Evolutionary conservation across 2,329 filamentous ascomycete species (phyloP).

Genomic region (Calonectria leucothoes): DNA sequence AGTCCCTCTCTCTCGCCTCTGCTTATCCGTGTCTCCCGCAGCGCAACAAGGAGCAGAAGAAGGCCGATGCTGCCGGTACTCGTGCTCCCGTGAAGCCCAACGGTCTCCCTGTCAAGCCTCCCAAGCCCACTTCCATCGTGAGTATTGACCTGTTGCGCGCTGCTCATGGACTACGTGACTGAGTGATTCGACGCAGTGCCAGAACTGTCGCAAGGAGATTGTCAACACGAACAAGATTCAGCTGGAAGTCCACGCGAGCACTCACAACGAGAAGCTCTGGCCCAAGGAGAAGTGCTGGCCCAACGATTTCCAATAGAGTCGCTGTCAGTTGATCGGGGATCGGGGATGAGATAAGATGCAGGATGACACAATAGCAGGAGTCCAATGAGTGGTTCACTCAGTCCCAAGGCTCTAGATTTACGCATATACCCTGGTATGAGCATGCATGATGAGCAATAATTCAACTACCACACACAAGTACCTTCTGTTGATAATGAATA

Average conservation of each 20-base stretch:
- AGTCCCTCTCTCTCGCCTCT: neutral
- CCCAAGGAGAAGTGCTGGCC: constrained; percentile 71
- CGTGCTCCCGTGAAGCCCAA: constrained; percentile 65
- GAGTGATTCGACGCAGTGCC: constrained; percentile 51
- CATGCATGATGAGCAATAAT: neutral
- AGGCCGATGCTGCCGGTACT: constrained; percentile 65
- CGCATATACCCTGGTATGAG: neutral
- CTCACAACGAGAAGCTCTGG: constrained; percentile 62
- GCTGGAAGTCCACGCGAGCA: constrained; percentile 63
- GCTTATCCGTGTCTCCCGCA: constrained; percentile 34
- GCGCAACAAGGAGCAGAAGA: constrained; percentile 66
- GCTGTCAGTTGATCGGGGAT: neutral
- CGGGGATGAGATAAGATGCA: neutral
- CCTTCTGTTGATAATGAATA: too few species aligned
- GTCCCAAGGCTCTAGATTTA: neutral
- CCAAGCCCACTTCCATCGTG: constrained; percentile 54
- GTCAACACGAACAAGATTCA: constrained; percentile 63
- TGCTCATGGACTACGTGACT: neutral
- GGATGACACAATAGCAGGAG: neutral
- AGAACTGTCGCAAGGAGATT: constrained; percentile 63
- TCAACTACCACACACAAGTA: neutral
- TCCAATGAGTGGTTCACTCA: neutral
- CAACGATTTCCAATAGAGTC: constrained; percentile 53
- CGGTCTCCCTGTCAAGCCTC: constrained; percentile 64
- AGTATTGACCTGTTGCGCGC: neutral